A percentile compares a stretch with the other conserved stretches of the same genome.
phyloP scores from a whole-genome alignment of 148 eudicot species.

The Chenopodium album region DNA sequence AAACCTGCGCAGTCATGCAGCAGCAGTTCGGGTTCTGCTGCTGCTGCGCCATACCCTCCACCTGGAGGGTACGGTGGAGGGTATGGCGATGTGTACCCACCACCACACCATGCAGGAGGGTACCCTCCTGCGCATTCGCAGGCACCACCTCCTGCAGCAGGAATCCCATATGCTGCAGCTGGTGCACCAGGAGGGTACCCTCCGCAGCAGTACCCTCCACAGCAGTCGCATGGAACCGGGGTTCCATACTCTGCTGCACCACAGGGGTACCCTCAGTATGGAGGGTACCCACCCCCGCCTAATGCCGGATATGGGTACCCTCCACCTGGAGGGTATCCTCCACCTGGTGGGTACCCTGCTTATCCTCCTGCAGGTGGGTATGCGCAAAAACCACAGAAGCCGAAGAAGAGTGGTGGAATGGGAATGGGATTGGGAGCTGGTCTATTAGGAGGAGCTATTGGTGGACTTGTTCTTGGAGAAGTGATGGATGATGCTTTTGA shows the following conservation, averaged over 20 bases:
- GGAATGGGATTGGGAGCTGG: conserved; percentile 56
- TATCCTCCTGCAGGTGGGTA: conserved; percentile 29
- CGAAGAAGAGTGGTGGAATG: conserved; percentile 24
- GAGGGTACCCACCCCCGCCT: conserved; percentile 24
- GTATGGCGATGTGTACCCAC: conserved; percentile 14
- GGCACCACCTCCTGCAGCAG: not conserved
- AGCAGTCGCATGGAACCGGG: too few species aligned
- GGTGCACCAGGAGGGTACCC: conserved; percentile 5
- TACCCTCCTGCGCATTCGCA: conserved; percentile 19
- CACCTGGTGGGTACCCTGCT: conserved; percentile 5
- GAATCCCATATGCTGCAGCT: not conserved
- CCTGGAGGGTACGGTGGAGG: conserved; percentile 3
- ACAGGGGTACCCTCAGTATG: conserved; percentile 15
- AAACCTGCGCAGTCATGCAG: not conserved
- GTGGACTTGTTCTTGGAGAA: conserved; percentile 50
- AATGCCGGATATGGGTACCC: conserved; percentile 23
- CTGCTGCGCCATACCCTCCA: conserved; percentile 13
- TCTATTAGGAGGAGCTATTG: conserved; percentile 47
- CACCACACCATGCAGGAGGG: conserved; percentile 1
- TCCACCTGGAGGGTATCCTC: conserved; percentile 32
- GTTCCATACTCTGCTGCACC: not conserved
- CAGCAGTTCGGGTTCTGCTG: not conserved
- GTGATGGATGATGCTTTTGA: conserved; percentile 38
- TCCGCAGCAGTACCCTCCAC: not conserved
- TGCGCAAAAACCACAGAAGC: conserved; percentile 34